A percentile compares a stretch with the other conserved stretches of the same genome.
These are phyloP conservation scores for Zymoseptoria brevis DNA, from an alignment of 2,329 filamentous ascomycete species.

Conservation along the genomic window DNA sequence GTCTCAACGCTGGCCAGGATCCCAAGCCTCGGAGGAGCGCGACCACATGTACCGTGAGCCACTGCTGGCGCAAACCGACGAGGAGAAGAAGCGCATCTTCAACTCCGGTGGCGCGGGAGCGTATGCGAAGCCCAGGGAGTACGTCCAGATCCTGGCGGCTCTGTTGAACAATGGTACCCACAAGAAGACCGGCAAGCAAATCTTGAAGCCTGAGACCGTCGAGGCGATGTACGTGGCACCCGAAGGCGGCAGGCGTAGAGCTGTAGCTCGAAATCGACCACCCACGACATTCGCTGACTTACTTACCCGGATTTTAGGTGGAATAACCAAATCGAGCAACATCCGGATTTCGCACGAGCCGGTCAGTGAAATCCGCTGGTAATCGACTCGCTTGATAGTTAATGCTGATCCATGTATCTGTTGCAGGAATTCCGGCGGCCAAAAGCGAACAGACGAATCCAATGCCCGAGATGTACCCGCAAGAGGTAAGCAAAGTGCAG, in stretches of 20 bases:
- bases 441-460: slow-evolving; percentile 30
- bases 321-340: slow-evolving; percentile 43
- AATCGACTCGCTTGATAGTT: neutral
- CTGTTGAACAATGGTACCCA: slow-evolving; percentile 58
- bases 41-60: slow-evolving; percentile 47
- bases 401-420: neutral
- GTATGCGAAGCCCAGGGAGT: slow-evolving; percentile 53
- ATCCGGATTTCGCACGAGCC: slow-evolving; percentile 29
- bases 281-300: slow-evolving; percentile 48
- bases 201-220: slow-evolving; percentile 52
- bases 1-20: slow-evolving; percentile 43
- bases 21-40: slow-evolving; percentile 23
- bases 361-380: slow-evolving; percentile 2
- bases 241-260: neutral
- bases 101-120: slow-evolving; percentile 54
- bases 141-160: slow-evolving; percentile 53
- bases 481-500: neutral
- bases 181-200: slow-evolving; percentile 46
- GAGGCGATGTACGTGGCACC: slow-evolving; percentile 52
- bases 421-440: slow-evolving; percentile 20
- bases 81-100: slow-evolving; percentile 42
- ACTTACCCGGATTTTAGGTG: slow-evolving; percentile 48
- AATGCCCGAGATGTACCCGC: slow-evolving; percentile 32
- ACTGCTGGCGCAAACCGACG: slow-evolving; percentile 37
- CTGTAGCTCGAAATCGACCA: slow-evolving; percentile 23